phyloP scores from a whole-genome alignment of 495 filamentous ascomycete genomes.

The Evansstolkia leycettana region DNA sequence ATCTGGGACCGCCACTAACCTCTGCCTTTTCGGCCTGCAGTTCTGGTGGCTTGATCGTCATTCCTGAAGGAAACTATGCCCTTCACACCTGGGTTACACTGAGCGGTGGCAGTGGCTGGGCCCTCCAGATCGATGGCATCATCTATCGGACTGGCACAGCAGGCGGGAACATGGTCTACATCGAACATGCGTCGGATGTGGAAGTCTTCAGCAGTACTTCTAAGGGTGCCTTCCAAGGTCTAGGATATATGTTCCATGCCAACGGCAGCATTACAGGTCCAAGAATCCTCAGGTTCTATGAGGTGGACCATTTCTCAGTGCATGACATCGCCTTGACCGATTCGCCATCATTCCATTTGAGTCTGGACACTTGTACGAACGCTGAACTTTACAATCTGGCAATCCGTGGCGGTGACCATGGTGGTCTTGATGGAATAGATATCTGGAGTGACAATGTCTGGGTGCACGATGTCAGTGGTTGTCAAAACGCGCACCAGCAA shows the following conservation, averaged over 20 bases:
- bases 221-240: constrained; percentile 38
- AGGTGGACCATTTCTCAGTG: constrained; percentile 33
- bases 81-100: constrained; percentile 24
- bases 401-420: constrained; percentile 36
- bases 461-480: constrained; percentile 39
- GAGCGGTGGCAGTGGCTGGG: constrained; percentile 24
- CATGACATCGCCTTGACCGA: constrained; percentile 41
- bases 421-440: constrained; percentile 40
- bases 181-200: constrained; percentile 35
- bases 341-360: constrained; percentile 37
- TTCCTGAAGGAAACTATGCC: constrained; percentile 24
- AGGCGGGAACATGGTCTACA: constrained; percentile 38
- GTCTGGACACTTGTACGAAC: constrained; percentile 32
- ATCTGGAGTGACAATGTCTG: constrained; percentile 37
- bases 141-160: constrained; percentile 32
- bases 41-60: constrained; percentile 21
- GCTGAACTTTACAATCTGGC: constrained; percentile 42
- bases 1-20: constrained; percentile 32
- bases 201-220: constrained; percentile 37
- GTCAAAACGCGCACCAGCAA: background rate
- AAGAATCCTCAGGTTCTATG: constrained; percentile 28
- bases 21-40: constrained; percentile 36
- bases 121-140: constrained; percentile 37
- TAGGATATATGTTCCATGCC: constrained; percentile 32
- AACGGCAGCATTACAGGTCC: constrained; percentile 11